phyloP scores from a whole-genome alignment of 306 rosid species.

The Lupinus albus region DNA sequence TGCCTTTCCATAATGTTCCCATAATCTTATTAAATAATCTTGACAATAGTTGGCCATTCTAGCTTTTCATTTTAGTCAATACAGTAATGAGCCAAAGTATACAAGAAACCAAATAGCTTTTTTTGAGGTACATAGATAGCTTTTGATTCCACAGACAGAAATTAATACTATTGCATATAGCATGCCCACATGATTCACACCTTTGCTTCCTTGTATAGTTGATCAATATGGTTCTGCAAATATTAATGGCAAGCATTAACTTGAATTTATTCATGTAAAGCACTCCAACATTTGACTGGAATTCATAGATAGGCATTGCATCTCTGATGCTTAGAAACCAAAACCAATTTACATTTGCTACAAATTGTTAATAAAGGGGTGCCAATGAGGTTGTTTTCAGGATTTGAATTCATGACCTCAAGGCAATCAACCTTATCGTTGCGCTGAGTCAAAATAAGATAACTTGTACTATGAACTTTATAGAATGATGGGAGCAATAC shows the following conservation, averaged over 20 bases:
- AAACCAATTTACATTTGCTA: constrained; percentile 10
- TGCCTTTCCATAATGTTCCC: not conserved
- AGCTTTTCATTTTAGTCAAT: constrained; percentile 21
- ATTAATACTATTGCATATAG: constrained; percentile 12
- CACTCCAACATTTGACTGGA: constrained; percentile 16
- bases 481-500: not conserved
- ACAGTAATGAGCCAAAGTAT: constrained; percentile 24
- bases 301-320: constrained; percentile 3
- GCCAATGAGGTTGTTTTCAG: too few relatives aligned
- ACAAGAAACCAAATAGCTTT: constrained; percentile 33
- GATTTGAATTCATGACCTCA: too few relatives aligned
- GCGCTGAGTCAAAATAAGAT: too few relatives aligned
- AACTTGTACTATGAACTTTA: not conserved
- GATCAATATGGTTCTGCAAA: constrained; percentile 67
- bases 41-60: not conserved
- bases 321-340: constrained; percentile 11
- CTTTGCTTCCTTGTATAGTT: constrained; percentile 66
- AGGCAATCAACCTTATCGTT: too few relatives aligned
- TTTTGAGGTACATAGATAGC: not conserved
- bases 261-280: not conserved
- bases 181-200: constrained; percentile 38
- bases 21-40: constrained; percentile 1
- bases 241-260: not conserved
- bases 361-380: constrained; percentile 20
- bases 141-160: constrained; percentile 30